phyloP scores from a whole-genome alignment of 2,329 filamentous ascomycete genomes.

The Monilinia aucupariae region DNA sequence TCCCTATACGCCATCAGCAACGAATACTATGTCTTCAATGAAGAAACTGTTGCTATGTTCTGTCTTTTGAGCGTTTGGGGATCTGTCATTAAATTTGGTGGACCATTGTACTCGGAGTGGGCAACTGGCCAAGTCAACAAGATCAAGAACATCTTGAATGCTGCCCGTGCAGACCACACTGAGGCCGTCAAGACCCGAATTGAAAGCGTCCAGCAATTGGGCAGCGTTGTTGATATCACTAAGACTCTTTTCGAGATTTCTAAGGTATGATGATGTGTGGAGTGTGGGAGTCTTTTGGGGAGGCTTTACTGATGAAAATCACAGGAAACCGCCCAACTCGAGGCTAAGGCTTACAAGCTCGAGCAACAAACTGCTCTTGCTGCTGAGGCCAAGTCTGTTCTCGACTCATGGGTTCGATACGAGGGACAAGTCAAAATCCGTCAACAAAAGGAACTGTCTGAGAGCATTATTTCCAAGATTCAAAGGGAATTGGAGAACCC shows the following conservation, averaged over 20 bases:
- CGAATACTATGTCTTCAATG: slow-evolving; percentile 99
- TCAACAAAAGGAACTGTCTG: slow-evolving; percentile 93
- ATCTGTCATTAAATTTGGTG: slow-evolving; percentile 87
- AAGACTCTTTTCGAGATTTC: slow-evolving; percentile 96
- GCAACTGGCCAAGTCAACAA: slow-evolving; percentile 82
- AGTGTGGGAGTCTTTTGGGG: not conserved
- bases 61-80: slow-evolving; percentile 90
- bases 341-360: slow-evolving; percentile 93
- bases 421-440: slow-evolving; percentile 98
- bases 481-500: slow-evolving; percentile 98
- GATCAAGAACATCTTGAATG: slow-evolving; percentile 92
- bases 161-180: slow-evolving; percentile 90
- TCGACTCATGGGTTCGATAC: slow-evolving; percentile 98
- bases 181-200: slow-evolving; percentile 93
- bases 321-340: slow-evolving; percentile 84
- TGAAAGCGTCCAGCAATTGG: slow-evolving; percentile 89
- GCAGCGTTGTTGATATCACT: slow-evolving; percentile 90
- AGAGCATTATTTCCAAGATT: slow-evolving; percentile 92
- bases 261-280: slow-evolving; percentile 60
- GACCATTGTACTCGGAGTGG: slow-evolving; percentile 89
- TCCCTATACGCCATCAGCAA: slow-evolving; percentile 96
- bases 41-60: slow-evolving; percentile 93
- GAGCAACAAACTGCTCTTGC: slow-evolving; percentile 94
- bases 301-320: slow-evolving; percentile 15
- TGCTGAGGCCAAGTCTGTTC: slow-evolving; percentile 85